Percentiles rank a stretch among this genome's conserved stretches.
Conservation (phyloP, 768 basidiomycete species). For the Gymnopilus junonius region DNA sequence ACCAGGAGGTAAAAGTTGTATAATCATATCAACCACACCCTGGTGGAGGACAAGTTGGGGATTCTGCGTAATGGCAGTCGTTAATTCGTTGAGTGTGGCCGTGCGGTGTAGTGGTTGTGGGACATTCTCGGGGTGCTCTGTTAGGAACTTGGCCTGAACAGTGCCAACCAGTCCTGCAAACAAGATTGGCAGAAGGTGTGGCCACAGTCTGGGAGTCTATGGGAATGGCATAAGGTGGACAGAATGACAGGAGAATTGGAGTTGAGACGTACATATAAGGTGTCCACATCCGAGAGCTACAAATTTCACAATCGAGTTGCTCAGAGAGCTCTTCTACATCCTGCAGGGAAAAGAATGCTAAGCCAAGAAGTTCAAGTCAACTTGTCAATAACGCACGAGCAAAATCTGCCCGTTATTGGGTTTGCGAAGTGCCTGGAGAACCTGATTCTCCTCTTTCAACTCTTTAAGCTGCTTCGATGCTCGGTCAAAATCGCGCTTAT, state of each 20-base stretch:
- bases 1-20: conserved; percentile 34
- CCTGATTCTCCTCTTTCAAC: conserved; percentile 30
- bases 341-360: conserved; percentile 28
- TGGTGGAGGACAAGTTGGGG: conserved; percentile 31
- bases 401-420: conserved; percentile 34
- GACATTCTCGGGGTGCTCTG: conserved; percentile 49
- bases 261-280: conserved; percentile 60
- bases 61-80: conserved; percentile 22
- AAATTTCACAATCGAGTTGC: conserved; percentile 64
- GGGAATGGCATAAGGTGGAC: not conserved
- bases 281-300: conserved; percentile 63
- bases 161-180: conserved; percentile 57
- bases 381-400: conserved; percentile 26
- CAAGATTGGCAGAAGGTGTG: conserved; percentile 72
- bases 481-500: conserved; percentile 33
- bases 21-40: conserved; percentile 29
- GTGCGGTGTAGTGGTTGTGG: conserved; percentile 27
- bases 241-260: not conserved
- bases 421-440: conserved; percentile 27
- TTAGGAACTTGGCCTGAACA: conserved; percentile 52
- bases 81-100: conserved; percentile 6
- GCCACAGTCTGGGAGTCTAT: conserved; percentile 67
- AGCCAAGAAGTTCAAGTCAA: not conserved
- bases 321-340: conserved; percentile 54
- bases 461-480: conserved; percentile 19